Evolutionary conservation across 1,284 basidiomycete genomes (phyloP).

Genomic region (Tilletia caries): DNA sequence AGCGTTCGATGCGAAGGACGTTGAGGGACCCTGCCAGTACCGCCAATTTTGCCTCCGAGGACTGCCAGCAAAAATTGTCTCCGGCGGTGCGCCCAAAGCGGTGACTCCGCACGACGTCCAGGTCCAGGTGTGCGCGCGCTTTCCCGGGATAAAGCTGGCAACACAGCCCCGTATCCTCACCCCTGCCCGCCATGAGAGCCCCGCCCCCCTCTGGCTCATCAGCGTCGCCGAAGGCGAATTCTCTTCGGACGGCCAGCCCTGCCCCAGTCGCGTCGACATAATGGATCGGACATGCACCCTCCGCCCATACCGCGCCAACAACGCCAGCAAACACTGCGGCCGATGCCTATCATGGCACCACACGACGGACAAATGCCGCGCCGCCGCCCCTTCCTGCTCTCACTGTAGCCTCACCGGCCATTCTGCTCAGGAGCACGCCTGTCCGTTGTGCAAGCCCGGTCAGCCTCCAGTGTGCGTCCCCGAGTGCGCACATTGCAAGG

Average conservation of each 20-base stretch:
- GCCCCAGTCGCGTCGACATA: background rate
- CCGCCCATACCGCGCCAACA: background rate
- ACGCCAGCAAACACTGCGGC: conserved; percentile 1
- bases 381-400: background rate
- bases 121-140: background rate
- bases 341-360: conserved; percentile 9
- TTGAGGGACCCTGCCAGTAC: background rate
- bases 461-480: no score
- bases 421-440: background rate
- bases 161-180: background rate
- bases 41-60: background rate
- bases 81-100: background rate
- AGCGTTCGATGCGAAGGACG: background rate
- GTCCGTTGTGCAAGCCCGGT: background rate
- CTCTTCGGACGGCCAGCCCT: background rate
- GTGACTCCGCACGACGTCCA: background rate
- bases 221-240: background rate
- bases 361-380: conserved; percentile 1
- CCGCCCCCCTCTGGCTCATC: background rate
- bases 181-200: background rate
- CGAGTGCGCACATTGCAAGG: conserved; percentile 8
- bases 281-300: background rate
- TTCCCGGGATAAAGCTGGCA: background rate
- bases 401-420: background rate
- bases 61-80: background rate